phyloP scores from a whole-genome alignment of 257 asterid genomes.

The Linaria vulgaris region DNA sequence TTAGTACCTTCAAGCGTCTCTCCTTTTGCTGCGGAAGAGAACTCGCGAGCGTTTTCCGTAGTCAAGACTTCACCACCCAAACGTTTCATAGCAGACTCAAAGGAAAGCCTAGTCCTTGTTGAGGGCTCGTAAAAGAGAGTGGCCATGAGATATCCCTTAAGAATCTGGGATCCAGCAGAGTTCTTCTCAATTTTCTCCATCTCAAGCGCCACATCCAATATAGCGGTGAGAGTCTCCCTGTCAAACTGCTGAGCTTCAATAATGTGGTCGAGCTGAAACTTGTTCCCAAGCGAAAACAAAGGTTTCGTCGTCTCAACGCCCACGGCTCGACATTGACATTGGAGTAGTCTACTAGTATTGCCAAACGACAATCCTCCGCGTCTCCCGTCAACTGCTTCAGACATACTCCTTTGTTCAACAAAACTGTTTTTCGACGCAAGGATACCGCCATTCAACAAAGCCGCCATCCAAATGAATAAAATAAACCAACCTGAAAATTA shows the following conservation, averaged over 20 bases:
- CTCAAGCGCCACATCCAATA: slow-evolving; percentile 83
- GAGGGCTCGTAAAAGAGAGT: slow-evolving; percentile 95
- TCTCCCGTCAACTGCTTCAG: slow-evolving; percentile 20
- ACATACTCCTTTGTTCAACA: no score
- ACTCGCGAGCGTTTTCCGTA: slow-evolving; percentile 92
- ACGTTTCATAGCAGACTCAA: slow-evolving; percentile 97
- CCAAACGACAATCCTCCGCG: slow-evolving; percentile 21
- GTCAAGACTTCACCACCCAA: slow-evolving; percentile 85
- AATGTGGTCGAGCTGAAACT: slow-evolving; percentile 71
- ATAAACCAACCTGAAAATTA: no score
- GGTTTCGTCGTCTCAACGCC: slow-evolving; percentile 41
- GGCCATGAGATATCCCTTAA: slow-evolving; percentile 87
- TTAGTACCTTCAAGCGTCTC: slow-evolving; percentile 95
- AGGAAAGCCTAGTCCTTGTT: slow-evolving; percentile 93
- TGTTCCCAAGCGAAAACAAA: slow-evolving; percentile 39
- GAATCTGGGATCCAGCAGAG: slow-evolving; percentile 62
- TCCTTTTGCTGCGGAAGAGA: slow-evolving; percentile 96
- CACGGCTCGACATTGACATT: slow-evolving; percentile 51
- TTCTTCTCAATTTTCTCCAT: slow-evolving; percentile 91
- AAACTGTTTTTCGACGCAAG: no score
- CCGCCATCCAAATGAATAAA: no score
- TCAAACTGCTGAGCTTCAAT: slow-evolving; percentile 95
- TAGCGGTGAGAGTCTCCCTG: slow-evolving; percentile 64
- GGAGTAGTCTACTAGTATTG: slow-evolving; percentile 30
- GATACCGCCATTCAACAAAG: no score